A percentile compares a stretch with the other conserved stretches of the same genome.
Conservation (phyloP, 495 filamentous ascomycete genomes). For the Neurospora sp. region DNA sequence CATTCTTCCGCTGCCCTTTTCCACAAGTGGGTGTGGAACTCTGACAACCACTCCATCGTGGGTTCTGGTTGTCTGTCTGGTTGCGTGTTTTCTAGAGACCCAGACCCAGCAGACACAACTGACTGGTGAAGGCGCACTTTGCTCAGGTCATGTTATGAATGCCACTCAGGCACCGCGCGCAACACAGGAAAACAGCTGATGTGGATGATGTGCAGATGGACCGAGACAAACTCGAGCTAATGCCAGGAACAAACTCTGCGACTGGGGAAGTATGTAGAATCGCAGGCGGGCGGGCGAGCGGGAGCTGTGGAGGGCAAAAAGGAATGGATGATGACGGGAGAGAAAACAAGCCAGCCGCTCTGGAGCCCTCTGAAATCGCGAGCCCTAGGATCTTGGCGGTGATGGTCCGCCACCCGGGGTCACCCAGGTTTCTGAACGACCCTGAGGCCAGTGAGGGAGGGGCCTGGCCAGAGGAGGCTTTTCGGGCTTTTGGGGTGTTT, state of each 20-base stretch:
- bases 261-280: not conserved
- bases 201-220: not conserved
- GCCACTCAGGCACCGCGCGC: not conserved
- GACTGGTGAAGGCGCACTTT: not conserved
- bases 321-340: not conserved
- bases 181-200: not conserved
- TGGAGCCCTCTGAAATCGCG: not conserved
- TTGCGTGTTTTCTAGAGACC: not conserved
- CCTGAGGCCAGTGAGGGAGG: not conserved
- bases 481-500: not conserved
- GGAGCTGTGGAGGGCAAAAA: not conserved
- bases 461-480: not conserved
- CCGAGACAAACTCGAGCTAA: not conserved
- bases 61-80: not conserved
- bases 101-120: not conserved
- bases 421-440: not conserved
- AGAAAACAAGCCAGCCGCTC: not conserved
- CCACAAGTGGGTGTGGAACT: not conserved
- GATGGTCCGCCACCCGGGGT: not conserved
- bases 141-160: not conserved
- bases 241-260: not conserved
- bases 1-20: not conserved
- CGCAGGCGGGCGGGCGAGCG: not conserved
- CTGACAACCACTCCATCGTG: not conserved
- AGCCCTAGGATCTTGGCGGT: not conserved